Evolutionary conservation across 345 rosid species (phyloP), one percentile per base, ranked within the genome.

Genomic region (Ceriops zippeliana): DNA sequence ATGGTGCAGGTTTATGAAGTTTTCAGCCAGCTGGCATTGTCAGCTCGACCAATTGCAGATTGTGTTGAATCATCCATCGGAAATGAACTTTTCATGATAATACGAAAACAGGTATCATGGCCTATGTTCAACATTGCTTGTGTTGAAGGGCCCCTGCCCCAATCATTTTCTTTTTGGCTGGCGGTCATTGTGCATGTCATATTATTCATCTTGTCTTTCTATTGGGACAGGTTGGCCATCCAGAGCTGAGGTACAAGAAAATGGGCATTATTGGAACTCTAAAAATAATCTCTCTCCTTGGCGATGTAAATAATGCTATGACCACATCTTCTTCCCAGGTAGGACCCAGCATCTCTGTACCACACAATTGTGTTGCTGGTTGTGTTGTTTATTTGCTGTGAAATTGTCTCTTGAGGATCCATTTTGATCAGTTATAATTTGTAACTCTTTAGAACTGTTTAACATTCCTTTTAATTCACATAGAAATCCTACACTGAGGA

Each of bases 261-360:
- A 91, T 91, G 91, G 97, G 97, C 7, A 61, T 89, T 69, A 86
- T 89, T 62, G 97, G 97, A 67, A 83, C 79, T 61, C 78, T 91
- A 66, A 86, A 86, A 81, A 83, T 89, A 59, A 86, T 89, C 63
- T 85, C 91, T 42, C 81, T 84, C 79, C 79, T 91, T 61, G 91
- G 85, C 15, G 85, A 82, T 81, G 81, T 63, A 74, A 82, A 72
- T 63, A 63, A 71, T 80, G 76, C 64, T 73, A 69, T 79, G 27
- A 53, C 63, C 59, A 61, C 78, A 79, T 75, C 85, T 52, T 72
- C 73, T 58, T 73, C 82, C 32, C 82, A 80, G 89, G 97, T 90
- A 73, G 67, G 69, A 73, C 42, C 73, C 47, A 58, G 28, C 63
- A 58, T 65, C 60, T 37, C 63, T 28, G 24, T 24, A 13, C 58